Evolutionary conservation across 257 asterid species (phyloP), one percentile per base, ranked within the genome.

Genomic region (Ilex aquifolium): DNA sequence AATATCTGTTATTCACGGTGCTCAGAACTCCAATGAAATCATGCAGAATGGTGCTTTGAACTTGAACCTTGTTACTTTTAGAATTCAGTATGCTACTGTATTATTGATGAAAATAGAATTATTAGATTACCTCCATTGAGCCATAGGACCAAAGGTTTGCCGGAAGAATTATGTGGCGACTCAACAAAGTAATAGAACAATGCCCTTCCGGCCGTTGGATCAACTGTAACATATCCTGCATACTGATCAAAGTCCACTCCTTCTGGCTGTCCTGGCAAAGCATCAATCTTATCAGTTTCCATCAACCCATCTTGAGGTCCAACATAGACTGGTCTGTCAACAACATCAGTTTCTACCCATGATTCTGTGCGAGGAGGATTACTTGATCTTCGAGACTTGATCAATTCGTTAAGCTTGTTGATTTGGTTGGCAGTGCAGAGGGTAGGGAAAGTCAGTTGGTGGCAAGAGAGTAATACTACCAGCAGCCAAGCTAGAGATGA

Each of bases 231-330:
- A 61, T 85, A 77, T 15, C 91, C 88, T 39, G 86, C 56, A 54
- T 75, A 85, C 29, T 82, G 92, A 49, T 68, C 76, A 58, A 82
- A 75, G 6, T 75, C 63, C n/a, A 80, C 82, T 10, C 42, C 53
- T n/a, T 59, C 42, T 13, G 88, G 88, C 56, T 84, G 88, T 11
- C 86, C 88, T 1, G 91, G 83, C 67, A 80, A 64, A 49, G 42
- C 52, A 13, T 36, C 50, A 29, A 83, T 78, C 62, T 65, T 68
- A 58, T 80, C 83, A 7, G 74, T 64, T 30, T 80, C 15, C 71
- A 69, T 80, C 32, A 67, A 59, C 1, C 85, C 83, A 10, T 78
- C 67, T 48, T 76, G 85, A 7, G 79, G 46, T 17, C 67, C 65
- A 9, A 76, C 9, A 31, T 55, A 62, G 62, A 17, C 10, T 15